Evolutionary conservation across 352 stramenopile species (phyloP).

Genomic region (Pythium rishiriense): DNA sequence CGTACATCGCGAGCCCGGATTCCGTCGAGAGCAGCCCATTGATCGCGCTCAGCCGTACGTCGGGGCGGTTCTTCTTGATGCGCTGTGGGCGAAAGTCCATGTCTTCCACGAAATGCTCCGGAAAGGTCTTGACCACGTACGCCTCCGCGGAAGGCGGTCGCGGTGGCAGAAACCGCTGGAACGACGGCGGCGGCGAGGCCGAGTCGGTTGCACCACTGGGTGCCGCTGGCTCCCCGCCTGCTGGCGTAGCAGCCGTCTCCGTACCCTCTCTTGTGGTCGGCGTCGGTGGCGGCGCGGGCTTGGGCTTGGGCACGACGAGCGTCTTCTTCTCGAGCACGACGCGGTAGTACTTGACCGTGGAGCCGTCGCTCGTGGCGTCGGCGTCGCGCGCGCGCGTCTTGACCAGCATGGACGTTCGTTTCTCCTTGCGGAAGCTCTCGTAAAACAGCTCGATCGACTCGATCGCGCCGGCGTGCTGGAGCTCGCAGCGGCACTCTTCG

Average conservation of each 20-base stretch:
- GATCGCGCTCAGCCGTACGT: conserved; percentile 71
- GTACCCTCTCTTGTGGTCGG: neutral
- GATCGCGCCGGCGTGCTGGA: conserved; percentile 62
- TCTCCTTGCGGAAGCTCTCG: conserved; percentile 76
- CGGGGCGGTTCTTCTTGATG: conserved; percentile 74
- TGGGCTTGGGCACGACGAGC: conserved; percentile 29
- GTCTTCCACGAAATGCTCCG: conserved; percentile 83
- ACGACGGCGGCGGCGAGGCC: neutral
- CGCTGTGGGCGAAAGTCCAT: conserved; percentile 82
- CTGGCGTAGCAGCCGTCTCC: neutral
- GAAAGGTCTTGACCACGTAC: conserved; percentile 83
- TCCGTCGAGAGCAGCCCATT: conserved; percentile 69
- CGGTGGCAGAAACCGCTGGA: conserved; percentile 9
- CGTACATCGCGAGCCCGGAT: conserved; percentile 73
- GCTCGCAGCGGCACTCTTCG: conserved; percentile 82
- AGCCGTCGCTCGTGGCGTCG: neutral
- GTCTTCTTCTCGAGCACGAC: conserved; percentile 85
- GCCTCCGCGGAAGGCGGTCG: conserved; percentile 12
- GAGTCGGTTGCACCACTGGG: neutral
- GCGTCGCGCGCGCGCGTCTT: conserved; percentile 38
- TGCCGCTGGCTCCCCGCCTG: neutral
- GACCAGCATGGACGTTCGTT: conserved; percentile 82
- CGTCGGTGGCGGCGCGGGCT: neutral
- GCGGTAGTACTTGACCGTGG: conserved; percentile 64
- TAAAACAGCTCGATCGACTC: conserved; percentile 74